phyloP scores from a whole-genome alignment of 495 filamentous ascomycete genomes.

The Penicillium alfredii region DNA sequence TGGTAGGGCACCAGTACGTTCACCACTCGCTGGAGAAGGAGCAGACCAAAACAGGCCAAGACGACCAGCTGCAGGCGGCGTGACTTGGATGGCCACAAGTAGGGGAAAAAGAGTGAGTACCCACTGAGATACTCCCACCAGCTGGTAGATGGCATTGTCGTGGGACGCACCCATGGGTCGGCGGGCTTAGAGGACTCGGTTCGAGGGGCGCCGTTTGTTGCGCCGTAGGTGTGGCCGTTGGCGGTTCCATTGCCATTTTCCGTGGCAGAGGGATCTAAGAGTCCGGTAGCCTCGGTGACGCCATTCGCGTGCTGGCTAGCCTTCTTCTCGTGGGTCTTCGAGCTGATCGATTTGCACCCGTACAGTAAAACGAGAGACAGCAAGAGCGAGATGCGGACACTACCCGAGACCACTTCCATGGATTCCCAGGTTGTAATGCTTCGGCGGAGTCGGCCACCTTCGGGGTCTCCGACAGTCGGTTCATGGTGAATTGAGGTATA shows the following conservation, averaged over 20 bases:
- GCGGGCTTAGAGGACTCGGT: conserved; percentile 35
- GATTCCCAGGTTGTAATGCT: conserved; percentile 61
- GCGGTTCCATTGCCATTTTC: conserved; percentile 43
- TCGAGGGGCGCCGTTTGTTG: conserved; percentile 34
- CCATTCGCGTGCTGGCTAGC: conserved; percentile 25
- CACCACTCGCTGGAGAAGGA: conserved; percentile 65
- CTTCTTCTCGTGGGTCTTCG: conserved; percentile 23
- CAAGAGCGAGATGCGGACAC: conserved; percentile 56
- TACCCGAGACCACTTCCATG: conserved; percentile 52
- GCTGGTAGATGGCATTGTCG: conserved; percentile 58
- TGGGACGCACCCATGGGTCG: conserved; percentile 59
- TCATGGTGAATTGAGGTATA: conserved; percentile 56
- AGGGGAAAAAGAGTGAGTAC: conserved; percentile 88
- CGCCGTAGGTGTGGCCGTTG: conserved; percentile 45
- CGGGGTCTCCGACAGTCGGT: conserved; percentile 50
- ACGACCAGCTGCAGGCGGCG: conserved; percentile 64
- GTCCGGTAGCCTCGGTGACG: conserved; percentile 51
- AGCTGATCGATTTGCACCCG: conserved; percentile 42
- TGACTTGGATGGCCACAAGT: conserved; percentile 79
- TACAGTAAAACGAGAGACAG: conserved; percentile 55
- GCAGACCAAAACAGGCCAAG: conserved; percentile 66
- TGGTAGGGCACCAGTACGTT: conserved; percentile 74
- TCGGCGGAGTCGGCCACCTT: conserved; percentile 37
- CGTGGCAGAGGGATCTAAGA: conserved; percentile 35
- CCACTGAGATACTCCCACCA: conserved; percentile 90